Evolutionary conservation across 805 yeast genomes (phyloP).

Genomic region (Starmerella lactis-condensi): DNA sequence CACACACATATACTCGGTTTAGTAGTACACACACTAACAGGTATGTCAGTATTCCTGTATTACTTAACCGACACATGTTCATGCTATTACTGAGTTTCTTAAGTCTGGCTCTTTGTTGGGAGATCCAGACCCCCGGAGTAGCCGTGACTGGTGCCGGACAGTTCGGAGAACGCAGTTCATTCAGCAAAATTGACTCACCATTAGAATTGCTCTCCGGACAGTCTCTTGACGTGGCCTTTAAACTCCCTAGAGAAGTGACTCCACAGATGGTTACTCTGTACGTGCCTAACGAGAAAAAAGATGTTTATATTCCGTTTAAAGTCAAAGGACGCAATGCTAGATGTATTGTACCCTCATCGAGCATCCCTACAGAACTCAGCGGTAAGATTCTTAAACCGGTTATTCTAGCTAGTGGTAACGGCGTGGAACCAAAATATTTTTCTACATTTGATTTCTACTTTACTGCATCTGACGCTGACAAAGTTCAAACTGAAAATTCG

Average conservation of each 20-base stretch:
- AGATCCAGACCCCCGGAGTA: constrained; percentile 13
- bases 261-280: constrained; percentile 15
- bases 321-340: constrained; percentile 21
- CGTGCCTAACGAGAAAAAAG: constrained; percentile 4
- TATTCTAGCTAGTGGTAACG: constrained; percentile 20
- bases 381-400: constrained; percentile 15
- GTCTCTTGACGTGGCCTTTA: constrained; percentile 14
- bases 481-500: no score
- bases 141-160: constrained; percentile 15
- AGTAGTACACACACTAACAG: no score
- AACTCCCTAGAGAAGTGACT: constrained; percentile 8
- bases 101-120: constrained; percentile 16
- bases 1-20: no score
- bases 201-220: constrained; percentile 10
- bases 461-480: no score
- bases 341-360: constrained; percentile 20
- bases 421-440: constrained; percentile 7
- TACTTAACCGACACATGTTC: no score
- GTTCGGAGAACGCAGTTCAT: constrained; percentile 10
- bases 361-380: constrained; percentile 20
- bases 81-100: no score
- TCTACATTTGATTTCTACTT: no score
- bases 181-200: constrained; percentile 7
- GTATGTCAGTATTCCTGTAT: no score
- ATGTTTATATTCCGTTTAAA: constrained; percentile 9